Conservation (phyloP, 73 alveolate genomes). For the Vitrella brassicaformis region DNA sequence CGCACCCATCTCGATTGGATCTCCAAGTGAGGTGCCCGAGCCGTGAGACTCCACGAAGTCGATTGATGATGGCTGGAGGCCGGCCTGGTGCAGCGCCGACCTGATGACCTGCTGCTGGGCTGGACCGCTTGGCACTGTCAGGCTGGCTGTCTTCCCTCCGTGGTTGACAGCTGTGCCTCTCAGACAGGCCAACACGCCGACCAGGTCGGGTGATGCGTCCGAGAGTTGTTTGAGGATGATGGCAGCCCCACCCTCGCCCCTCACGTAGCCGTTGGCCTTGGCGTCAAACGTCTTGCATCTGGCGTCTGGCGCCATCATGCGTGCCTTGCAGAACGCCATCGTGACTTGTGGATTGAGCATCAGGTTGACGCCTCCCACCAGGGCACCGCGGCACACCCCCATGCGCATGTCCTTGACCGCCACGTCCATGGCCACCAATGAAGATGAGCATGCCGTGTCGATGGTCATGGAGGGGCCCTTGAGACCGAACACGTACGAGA, state of each 20-base stretch:
- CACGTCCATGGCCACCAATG: constrained; percentile 30
- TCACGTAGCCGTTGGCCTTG: constrained; percentile 24
- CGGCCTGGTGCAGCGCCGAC: too few species aligned
- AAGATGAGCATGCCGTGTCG: constrained; percentile 28
- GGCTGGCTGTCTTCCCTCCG: too few species aligned
- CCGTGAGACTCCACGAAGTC: too few species aligned
- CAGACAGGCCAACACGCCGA: constrained; percentile 9
- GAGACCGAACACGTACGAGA: constrained; percentile 25
- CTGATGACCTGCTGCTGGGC: too few species aligned
- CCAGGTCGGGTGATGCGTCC: too few species aligned
- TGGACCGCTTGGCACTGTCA: too few species aligned
- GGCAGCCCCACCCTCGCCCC: constrained; percentile 11
- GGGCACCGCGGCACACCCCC: constrained; percentile 1
- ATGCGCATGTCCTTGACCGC: too few species aligned
- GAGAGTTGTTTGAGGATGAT: too few species aligned
- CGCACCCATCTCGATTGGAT: neutral
- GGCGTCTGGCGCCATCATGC: constrained; percentile 24
- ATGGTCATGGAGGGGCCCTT: too few species aligned
- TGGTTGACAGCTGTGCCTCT: constrained; percentile 27
- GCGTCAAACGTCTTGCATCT: constrained; percentile 33
- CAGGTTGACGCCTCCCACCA: constrained; percentile 17
- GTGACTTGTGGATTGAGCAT: too few species aligned
- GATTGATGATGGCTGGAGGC: too few species aligned
- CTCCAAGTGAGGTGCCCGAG: neutral
- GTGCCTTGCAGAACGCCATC: too few species aligned